phyloP scores from a whole-genome alignment of 345 rosid species.

The Diplotaxis tenuifolia region DNA sequence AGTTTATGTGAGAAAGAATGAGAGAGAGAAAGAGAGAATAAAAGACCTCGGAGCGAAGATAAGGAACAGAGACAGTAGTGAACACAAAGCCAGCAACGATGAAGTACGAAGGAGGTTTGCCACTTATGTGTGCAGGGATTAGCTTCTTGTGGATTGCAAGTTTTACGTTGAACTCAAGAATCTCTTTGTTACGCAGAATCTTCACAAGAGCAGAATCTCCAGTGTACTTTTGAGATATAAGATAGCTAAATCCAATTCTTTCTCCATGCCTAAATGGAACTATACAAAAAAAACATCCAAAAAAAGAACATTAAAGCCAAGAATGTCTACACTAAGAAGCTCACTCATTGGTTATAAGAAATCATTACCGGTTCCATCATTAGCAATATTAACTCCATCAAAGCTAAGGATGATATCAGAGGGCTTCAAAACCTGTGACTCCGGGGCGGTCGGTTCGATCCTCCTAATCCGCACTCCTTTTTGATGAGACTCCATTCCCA shows the following conservation, averaged over 20 bases:
- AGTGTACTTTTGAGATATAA: slow-evolving; percentile 84
- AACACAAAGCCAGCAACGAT: slow-evolving; percentile 90
- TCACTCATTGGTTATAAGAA: background rate
- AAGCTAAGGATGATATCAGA: slow-evolving; percentile 85
- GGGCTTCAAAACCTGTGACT: slow-evolving; percentile 77
- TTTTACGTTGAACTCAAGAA: slow-evolving; percentile 67
- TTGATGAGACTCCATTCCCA: slow-evolving; percentile 80
- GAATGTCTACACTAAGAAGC: background rate
- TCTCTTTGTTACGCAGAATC: slow-evolving; percentile 68
- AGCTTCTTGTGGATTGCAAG: slow-evolving; percentile 81
- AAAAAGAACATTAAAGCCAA: background rate
- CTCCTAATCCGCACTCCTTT: slow-evolving; percentile 92
- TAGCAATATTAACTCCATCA: slow-evolving; percentile 80
- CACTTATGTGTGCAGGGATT: slow-evolving; percentile 76
- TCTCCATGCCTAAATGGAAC: slow-evolving; percentile 96
- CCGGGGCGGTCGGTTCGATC: slow-evolving; percentile 90
- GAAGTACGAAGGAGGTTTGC: slow-evolving; percentile 83
- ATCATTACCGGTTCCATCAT: slow-evolving; percentile 83
- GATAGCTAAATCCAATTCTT: slow-evolving; percentile 89
- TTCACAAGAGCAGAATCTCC: slow-evolving; percentile 74
- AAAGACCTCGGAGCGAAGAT: slow-evolving; percentile 84
- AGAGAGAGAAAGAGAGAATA: background rate
- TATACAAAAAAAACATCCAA: slow-evolving; percentile 31
- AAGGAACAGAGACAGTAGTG: slow-evolving; percentile 81
- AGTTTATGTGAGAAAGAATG: too few species aligned